A percentile compares a stretch with the other conserved stretches of the same genome.
Conservation (phyloP, 805 yeast species). For the Clavispora fructus region DNA sequence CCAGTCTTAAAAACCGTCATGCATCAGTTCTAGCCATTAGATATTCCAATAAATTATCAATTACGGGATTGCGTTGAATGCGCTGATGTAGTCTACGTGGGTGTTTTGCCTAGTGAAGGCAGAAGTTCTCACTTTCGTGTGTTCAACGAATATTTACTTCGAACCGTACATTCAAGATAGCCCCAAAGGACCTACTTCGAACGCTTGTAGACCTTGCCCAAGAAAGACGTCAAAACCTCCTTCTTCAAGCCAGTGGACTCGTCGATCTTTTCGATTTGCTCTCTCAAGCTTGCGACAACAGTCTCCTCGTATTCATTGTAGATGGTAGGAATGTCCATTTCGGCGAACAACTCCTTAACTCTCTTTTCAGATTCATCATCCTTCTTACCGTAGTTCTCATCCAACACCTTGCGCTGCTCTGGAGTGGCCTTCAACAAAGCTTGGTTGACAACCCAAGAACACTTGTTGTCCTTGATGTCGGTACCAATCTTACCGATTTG, state of each 20-base stretch:
- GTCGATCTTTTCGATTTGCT: constrained; percentile 66
- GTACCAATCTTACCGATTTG: constrained; percentile 98
- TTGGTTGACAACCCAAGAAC: constrained; percentile 95
- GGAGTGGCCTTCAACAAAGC: constrained; percentile 75
- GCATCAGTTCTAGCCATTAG: constrained; percentile 3
- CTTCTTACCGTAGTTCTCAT: constrained; percentile 86
- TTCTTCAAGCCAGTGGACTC: constrained; percentile 92
- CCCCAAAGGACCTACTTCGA: constrained; percentile 49
- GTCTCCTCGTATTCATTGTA: constrained; percentile 82
- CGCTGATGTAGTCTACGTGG: background rate
- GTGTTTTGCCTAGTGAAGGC: background rate
- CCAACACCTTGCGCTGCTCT: constrained; percentile 78
- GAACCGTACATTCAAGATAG: background rate
- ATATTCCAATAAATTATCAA: background rate
- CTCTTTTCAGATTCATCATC: constrained; percentile 59
- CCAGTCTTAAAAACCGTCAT: background rate
- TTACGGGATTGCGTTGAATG: background rate
- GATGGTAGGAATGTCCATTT: constrained; percentile 62
- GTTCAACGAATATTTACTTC: background rate
- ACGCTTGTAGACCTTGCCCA: constrained; percentile 91
- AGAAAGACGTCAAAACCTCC: constrained; percentile 78
- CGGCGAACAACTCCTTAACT: constrained; percentile 69
- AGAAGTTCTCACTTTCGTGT: background rate
- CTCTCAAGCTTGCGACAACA: constrained; percentile 57
- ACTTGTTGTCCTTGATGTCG: constrained; percentile 96